Evolutionary conservation across 371 early-diverging fungal genomes (phyloP).

Genomic region (Umbelopsis sp.): DNA sequence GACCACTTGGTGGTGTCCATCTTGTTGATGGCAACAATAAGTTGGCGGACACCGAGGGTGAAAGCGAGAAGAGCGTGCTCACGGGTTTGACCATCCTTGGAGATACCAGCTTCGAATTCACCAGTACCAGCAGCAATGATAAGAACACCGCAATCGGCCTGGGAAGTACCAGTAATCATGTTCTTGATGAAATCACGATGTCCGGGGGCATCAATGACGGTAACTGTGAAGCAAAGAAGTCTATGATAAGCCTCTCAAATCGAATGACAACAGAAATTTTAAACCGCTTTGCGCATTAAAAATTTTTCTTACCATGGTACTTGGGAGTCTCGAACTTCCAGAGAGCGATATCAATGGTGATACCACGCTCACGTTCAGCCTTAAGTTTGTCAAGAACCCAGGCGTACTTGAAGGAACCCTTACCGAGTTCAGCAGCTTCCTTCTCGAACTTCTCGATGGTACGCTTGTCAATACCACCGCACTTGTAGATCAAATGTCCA

Average conservation of each 20-base stretch:
- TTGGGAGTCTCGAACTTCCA: conserved; percentile 98
- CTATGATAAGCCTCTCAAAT: too few relatives aligned
- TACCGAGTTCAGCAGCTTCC: conserved; percentile 98
- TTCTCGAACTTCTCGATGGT: conserved; percentile 99
- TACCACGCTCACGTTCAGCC: conserved; percentile 98
- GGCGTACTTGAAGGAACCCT: conserved; percentile 98
- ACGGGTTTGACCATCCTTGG: conserved; percentile 93
- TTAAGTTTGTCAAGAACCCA: conserved; percentile 97
- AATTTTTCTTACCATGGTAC: conserved; percentile 62
- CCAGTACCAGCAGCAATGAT: conserved; percentile 94
- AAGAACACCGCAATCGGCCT: conserved; percentile 97
- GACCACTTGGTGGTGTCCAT: conserved; percentile 84
- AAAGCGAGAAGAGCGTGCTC: conserved; percentile 99
- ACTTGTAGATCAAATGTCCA: conserved; percentile 98
- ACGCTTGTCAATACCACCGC: conserved; percentile 99
- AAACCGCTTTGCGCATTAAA: conserved; percentile 72
- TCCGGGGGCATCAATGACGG: conserved; percentile 99
- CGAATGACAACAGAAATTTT: conserved; percentile 53
- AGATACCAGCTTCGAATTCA: conserved; percentile 99
- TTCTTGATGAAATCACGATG: conserved; percentile 99
- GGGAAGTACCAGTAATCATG: conserved; percentile 97
- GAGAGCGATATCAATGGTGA: conserved; percentile 97
- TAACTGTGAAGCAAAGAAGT: conserved; percentile 77
- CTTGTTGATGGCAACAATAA: conserved; percentile 99
- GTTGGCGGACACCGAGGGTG: conserved; percentile 97